These are phyloP conservation scores for Colletotrichum acutatum DNA, from an alignment of 2,329 filamentous ascomycete genomes.

Conservation along the genomic window DNA sequence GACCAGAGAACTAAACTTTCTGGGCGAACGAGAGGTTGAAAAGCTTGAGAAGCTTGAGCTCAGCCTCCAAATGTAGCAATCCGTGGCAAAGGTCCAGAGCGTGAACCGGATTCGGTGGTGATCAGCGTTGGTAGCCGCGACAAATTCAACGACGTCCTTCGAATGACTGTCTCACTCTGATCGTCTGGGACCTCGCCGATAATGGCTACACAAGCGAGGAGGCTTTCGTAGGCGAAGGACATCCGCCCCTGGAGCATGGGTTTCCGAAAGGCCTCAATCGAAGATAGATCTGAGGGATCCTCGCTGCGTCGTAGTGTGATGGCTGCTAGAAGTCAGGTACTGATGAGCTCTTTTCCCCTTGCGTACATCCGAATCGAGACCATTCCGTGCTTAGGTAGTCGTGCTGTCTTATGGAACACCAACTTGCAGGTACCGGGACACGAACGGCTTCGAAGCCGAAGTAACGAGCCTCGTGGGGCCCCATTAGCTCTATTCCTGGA, in stretches of 20 bases:
- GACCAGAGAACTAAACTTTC: conserved; percentile 4
- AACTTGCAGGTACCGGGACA: not conserved
- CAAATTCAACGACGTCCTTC: not conserved
- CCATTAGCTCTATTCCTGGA: not conserved
- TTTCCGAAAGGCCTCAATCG: conserved; percentile 6
- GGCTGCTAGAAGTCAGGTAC: not conserved
- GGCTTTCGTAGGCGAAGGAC: not conserved
- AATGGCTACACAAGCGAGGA: not conserved
- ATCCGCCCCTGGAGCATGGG: conserved; percentile 20
- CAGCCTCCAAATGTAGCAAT: conserved; percentile 28
- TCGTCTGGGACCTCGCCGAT: not conserved
- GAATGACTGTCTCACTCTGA: not conserved
- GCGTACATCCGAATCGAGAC: not conserved
- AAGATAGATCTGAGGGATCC: conserved; percentile 10
- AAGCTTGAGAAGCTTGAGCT: conserved; percentile 36
- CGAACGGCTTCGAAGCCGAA: not conserved
- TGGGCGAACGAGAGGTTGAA: conserved; percentile 19
- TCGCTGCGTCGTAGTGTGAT: not conserved
- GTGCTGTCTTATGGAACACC: not conserved
- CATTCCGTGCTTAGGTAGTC: not conserved
- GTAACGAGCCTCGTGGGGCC: not conserved
- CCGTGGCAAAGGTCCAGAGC: not conserved
- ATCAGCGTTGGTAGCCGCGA: not conserved
- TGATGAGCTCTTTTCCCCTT: not conserved
- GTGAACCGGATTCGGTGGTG: not conserved